Percentiles rank a stretch among this genome's conserved stretches.
Evolutionary conservation across 2,329 filamentous ascomycete species (phyloP).

Genomic region (Neofusicoccum laricinum): DNA sequence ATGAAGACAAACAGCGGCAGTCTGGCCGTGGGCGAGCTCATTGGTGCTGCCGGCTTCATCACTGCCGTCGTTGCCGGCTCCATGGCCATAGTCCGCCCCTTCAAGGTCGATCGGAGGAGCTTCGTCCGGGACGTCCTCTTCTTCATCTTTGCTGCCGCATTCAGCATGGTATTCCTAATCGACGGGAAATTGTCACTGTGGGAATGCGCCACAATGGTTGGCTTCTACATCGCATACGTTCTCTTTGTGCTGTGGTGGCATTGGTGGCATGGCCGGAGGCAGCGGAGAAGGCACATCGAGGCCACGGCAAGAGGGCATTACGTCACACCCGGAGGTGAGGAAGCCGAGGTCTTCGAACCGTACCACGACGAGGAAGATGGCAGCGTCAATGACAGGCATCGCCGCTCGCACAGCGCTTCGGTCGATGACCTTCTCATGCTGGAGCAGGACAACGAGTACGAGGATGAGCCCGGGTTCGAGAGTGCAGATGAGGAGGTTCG

Average conservation of each 20-base stretch:
- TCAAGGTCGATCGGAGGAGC: slow-evolving; percentile 82
- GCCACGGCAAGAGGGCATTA: slow-evolving; percentile 73
- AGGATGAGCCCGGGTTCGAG: slow-evolving; percentile 57
- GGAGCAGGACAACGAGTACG: slow-evolving; percentile 56
- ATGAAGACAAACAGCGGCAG: slow-evolving; percentile 98
- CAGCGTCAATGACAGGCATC: slow-evolving; percentile 40
- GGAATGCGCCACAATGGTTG: slow-evolving; percentile 90
- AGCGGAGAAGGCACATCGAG: slow-evolving; percentile 61
- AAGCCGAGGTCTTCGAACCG: slow-evolving; percentile 54
- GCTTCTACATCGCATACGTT: slow-evolving; percentile 88
- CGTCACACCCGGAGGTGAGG: slow-evolving; percentile 59
- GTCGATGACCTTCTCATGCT: slow-evolving; percentile 62
- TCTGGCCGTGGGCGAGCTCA: slow-evolving; percentile 89
- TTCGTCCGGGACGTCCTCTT: slow-evolving; percentile 91
- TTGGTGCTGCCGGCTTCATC: slow-evolving; percentile 94
- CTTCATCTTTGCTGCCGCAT: slow-evolving; percentile 81
- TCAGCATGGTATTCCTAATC: slow-evolving; percentile 82
- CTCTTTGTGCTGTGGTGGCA: slow-evolving; percentile 86
- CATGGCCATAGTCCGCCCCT: slow-evolving; percentile 95
- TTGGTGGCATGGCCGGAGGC: slow-evolving; percentile 70
- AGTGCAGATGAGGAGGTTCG: slow-evolving; percentile 64
- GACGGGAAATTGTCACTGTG: slow-evolving; percentile 82
- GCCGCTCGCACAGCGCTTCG: slow-evolving; percentile 36
- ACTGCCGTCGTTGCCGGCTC: slow-evolving; percentile 93
- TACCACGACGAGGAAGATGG: slow-evolving; percentile 46